Evolutionary conservation across 768 basidiomycete genomes (phyloP), one percentile per base, ranked within the genome.

Genomic region (Royoungia palumana): DNA sequence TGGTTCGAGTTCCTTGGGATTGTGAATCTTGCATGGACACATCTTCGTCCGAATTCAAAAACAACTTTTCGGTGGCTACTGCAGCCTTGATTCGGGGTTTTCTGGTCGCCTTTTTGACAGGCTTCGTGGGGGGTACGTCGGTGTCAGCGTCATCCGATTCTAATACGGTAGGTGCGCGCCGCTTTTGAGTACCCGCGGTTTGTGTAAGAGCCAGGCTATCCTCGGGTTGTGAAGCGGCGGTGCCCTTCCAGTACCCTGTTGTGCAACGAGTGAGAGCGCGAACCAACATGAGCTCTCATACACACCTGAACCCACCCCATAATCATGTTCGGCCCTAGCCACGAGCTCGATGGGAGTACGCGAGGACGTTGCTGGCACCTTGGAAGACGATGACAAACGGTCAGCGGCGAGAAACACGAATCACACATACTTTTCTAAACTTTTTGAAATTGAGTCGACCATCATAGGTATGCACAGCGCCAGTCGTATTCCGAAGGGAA

Each of bases 361-460:
- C 12, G 62, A 51, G 13, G 56, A 58, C 4, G 44, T 49, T 5
- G 49, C 48, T 7, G 53, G 53, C 56, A 64, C 73, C 73, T 75
- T 35, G 8, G 4, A 21, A 19, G 11, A 4, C 2, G 28, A 43
- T 49, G 32, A 32, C 14, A 21, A 25, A 24, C 6, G 45, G 17
- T 46, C 16, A 5, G 45, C 41, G 71, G 46, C 22, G 49, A 20
- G 8, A 39, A 22, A 24, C 9, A 10, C n/a, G 16, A 41, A 51
- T 28, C 21, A 44, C 3, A 54, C 73, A 25, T n/a, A 82, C 84
- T 77, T 80, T 82, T 55, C 80, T 87, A 57, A 90, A 91, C 63
- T 83, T 89, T 62, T 91, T 91, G 67, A 82, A 89, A 59, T 91
- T 81, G 0, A 78, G 77, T 40, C 71, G 69, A 2, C 78, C 77